Conservation (phyloP, 2,329 filamentous ascomycete species). For the Colletotrichum destructivum region DNA sequence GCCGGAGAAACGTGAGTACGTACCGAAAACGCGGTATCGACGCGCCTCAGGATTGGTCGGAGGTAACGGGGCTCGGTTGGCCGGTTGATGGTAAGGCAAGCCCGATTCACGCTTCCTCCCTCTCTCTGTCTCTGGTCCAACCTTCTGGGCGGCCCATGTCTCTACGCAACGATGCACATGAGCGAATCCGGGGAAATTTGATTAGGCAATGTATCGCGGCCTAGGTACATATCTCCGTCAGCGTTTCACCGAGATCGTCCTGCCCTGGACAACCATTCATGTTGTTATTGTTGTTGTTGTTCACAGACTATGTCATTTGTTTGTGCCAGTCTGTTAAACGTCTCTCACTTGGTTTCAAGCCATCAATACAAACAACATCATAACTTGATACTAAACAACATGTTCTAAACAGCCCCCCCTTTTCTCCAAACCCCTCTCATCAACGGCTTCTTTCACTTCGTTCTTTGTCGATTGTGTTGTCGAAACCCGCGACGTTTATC, state of each 20-base stretch:
- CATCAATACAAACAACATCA: neutral
- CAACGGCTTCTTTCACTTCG: conserved; percentile 11
- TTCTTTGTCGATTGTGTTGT: conserved; percentile 28
- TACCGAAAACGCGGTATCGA: conserved; percentile 34
- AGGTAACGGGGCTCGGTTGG: conserved; percentile 18
- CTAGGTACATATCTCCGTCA: conserved; percentile 32
- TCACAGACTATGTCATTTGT: conserved; percentile 7
- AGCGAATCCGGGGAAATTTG: conserved; percentile 33
- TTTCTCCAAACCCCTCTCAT: neutral
- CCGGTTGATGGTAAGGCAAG: conserved; percentile 24
- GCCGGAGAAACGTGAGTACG: conserved; percentile 17
- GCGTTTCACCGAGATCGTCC: conserved; percentile 21
- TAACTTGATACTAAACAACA: neutral
- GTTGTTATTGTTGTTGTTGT: conserved; percentile 19
- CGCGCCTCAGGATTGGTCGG: conserved; percentile 31
- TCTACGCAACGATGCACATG: conserved; percentile 37
- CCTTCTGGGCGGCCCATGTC: conserved; percentile 26
- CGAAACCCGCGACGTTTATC: conserved; percentile 24
- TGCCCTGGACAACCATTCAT: conserved; percentile 15
- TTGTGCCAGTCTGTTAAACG: conserved; percentile 5
- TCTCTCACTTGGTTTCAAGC: neutral
- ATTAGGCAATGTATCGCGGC: conserved; percentile 15
- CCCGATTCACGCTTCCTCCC: too few species aligned
- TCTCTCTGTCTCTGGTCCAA: conserved; percentile 22
- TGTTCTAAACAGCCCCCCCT: neutral